Evolutionary conservation across 768 basidiomycete species (phyloP).

Genomic region (Lentinula aciculospora): DNA sequence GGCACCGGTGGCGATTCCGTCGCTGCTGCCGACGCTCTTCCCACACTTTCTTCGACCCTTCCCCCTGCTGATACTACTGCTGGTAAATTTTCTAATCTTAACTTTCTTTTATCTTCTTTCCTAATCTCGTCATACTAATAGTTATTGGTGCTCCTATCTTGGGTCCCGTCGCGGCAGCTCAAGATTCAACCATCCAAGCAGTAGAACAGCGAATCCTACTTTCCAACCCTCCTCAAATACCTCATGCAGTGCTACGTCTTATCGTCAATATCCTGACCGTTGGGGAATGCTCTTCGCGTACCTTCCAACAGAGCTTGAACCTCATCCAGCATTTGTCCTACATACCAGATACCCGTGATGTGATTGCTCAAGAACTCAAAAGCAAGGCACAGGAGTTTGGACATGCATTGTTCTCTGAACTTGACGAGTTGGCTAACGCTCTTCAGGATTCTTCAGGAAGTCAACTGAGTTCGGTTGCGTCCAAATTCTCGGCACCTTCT

Average conservation of each 20-base stretch:
- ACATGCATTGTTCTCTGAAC: constrained; percentile 62
- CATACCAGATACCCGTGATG: constrained; percentile 83
- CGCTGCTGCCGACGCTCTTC: neutral
- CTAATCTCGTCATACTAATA: neutral
- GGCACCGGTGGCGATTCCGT: neutral
- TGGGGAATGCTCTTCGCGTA: constrained; percentile 92
- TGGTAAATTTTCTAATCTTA: neutral
- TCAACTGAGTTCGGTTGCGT: constrained; percentile 63
- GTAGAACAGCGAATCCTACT: constrained; percentile 49
- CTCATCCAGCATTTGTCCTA: constrained; percentile 91
- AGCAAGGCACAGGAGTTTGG: constrained; percentile 87
- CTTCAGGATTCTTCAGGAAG: constrained; percentile 54
- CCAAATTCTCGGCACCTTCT: constrained; percentile 90
- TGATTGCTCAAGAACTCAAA: constrained; percentile 84
- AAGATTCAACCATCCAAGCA: constrained; percentile 22
- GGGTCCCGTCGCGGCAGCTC: constrained; percentile 4
- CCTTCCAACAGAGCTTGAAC: constrained; percentile 91
- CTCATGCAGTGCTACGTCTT: constrained; percentile 76
- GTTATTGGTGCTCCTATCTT: constrained; percentile 1
- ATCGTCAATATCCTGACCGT: constrained; percentile 97
- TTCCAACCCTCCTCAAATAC: constrained; percentile 77
- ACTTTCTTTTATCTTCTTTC: neutral
- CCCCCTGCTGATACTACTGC: neutral
- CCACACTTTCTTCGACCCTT: neutral
- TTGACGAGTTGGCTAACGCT: constrained; percentile 68